Percentiles rank a stretch among this genome's conserved stretches.
Conservation (phyloP, 257 asterid genomes). For the Anisodus tanguticus region DNA sequence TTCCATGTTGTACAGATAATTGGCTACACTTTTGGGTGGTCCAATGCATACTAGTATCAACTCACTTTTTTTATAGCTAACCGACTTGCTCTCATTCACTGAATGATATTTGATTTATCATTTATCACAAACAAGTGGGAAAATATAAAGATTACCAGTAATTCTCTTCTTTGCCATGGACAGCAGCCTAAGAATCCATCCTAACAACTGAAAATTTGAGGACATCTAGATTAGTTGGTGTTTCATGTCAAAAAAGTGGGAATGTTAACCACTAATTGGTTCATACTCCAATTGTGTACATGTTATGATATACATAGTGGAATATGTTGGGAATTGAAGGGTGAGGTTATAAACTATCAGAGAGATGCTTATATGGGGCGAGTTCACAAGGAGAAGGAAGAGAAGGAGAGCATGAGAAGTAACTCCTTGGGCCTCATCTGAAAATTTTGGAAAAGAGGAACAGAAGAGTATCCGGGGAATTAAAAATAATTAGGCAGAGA, state of each 20-base stretch:
- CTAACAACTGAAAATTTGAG: not conserved
- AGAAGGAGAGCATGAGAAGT: not conserved
- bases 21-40: constrained; percentile 21
- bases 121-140: not conserved
- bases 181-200: not conserved
- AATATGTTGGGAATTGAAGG: constrained; percentile 6
- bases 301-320: constrained; percentile 1
- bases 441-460: constrained; percentile 1
- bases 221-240: constrained; percentile 7
- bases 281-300: not conserved
- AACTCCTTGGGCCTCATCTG: not conserved
- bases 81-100: not conserved
- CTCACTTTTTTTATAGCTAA: constrained; percentile 8
- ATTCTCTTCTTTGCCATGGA: not conserved
- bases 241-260: not conserved
- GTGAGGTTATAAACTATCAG: not conserved
- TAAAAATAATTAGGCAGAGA: constrained; percentile 2
- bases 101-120: not conserved
- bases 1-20: constrained; percentile 5
- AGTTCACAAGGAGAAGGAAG: constrained; percentile 20
- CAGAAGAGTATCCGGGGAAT: not conserved
- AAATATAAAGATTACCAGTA: not conserved
- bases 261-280: not conserved
- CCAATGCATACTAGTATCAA: not conserved
- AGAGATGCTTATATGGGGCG: not conserved